phyloP scores from a whole-genome alignment of 2,329 filamentous ascomycete species.

The Colletotrichum sp. region DNA sequence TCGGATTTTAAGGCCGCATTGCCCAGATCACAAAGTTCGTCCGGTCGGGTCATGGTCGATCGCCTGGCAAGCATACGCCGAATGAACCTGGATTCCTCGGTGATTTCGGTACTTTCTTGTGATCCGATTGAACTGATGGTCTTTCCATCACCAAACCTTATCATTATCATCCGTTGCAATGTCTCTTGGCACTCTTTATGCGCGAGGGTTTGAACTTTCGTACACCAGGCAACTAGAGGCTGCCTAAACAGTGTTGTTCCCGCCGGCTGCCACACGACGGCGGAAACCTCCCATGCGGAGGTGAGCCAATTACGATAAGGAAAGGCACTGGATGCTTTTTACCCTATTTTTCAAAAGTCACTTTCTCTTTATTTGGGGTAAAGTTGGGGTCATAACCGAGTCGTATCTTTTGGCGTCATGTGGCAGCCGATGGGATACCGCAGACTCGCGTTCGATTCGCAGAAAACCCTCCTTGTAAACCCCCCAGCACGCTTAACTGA shows the following conservation, averaged over 20 bases:
- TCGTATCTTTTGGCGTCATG: not conserved
- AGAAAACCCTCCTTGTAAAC: not conserved
- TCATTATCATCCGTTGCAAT: not conserved
- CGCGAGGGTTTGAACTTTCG: not conserved
- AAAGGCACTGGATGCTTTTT: not conserved
- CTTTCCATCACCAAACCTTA: not conserved
- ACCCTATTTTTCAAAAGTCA: not conserved
- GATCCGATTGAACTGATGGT: not conserved
- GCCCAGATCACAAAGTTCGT: not conserved
- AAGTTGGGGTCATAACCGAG: not conserved
- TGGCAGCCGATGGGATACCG: not conserved
- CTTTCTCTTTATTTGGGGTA: not conserved
- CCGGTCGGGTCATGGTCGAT: not conserved
- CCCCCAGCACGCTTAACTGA: not conserved
- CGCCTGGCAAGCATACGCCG: not conserved
- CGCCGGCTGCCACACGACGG: not conserved
- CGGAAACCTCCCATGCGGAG: not conserved
- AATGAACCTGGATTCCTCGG: not conserved
- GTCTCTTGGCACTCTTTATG: not conserved
- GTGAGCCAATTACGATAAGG: not conserved
- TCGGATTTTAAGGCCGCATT: not conserved
- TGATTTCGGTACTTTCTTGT: not conserved
- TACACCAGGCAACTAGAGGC: not conserved
- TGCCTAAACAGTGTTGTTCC: not conserved
- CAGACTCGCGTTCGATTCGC: not conserved